A percentile compares a stretch with the other conserved stretches of the same genome.
Conservation (phyloP, 1,284 basidiomycete species). For the Vanrija sp. region DNA sequence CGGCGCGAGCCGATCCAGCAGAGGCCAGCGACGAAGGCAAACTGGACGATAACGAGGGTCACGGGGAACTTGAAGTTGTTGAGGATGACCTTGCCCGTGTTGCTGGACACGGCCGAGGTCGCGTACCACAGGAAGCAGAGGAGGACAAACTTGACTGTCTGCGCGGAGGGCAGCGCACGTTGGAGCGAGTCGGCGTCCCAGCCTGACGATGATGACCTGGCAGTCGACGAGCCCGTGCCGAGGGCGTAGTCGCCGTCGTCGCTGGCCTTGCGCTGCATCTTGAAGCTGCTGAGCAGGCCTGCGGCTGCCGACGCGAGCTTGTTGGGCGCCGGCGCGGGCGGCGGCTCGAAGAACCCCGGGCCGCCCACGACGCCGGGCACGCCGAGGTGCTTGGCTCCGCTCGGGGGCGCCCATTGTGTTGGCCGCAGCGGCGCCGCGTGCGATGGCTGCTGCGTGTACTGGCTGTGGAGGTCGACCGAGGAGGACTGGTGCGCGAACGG, state of each 20-base stretch:
- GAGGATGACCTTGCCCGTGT: conserved; percentile 51
- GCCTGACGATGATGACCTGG: neutral
- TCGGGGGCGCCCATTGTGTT: neutral
- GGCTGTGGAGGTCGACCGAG: conserved; percentile 12
- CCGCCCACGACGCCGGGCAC: conserved; percentile 1
- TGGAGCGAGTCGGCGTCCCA: neutral
- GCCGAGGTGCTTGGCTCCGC: neutral
- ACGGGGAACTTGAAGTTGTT: conserved; percentile 50
- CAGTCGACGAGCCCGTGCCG: neutral
- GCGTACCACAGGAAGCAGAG: conserved; percentile 50
- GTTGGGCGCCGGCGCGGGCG: neutral
- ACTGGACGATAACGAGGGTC: conserved; percentile 90
- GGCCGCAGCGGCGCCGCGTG: no score
- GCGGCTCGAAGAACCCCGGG: conserved; percentile 10
- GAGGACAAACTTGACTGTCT: conserved; percentile 44
- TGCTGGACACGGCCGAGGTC: conserved; percentile 49
- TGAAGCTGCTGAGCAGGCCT: conserved; percentile 1
- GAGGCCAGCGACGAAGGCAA: conserved; percentile 85
- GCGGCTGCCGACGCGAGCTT: conserved; percentile 2
- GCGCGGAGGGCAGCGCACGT: conserved; percentile 22
- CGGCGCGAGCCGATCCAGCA: conserved; percentile 76
- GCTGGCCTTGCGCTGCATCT: conserved; percentile 10
- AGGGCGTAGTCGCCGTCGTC: conserved; percentile 1
- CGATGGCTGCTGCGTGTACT: neutral
- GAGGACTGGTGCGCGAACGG: conserved; percentile 37